These are phyloP conservation scores for Penicillium turbatum DNA, from an alignment of 495 filamentous ascomycete genomes.

Conservation along the genomic window DNA sequence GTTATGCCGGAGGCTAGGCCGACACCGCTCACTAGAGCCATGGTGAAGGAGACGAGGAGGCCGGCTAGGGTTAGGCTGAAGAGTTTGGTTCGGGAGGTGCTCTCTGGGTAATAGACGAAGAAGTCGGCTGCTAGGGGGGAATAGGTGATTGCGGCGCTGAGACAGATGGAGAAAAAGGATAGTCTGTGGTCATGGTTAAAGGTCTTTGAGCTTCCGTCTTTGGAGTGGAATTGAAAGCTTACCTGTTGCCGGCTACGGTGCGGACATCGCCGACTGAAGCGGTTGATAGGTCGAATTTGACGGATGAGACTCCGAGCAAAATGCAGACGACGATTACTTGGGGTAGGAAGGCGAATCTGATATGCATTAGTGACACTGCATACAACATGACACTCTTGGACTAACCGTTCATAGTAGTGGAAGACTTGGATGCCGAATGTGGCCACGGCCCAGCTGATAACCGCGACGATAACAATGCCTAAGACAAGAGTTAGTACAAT, in stretches of 20 bases:
- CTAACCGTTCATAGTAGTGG: slow-evolving; percentile 64
- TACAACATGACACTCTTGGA: not conserved
- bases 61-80: slow-evolving; percentile 43
- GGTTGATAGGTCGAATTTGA: slow-evolving; percentile 56
- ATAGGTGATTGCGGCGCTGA: slow-evolving; percentile 62
- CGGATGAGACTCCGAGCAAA: slow-evolving; percentile 61
- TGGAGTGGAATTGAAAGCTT: not conserved
- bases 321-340: slow-evolving; percentile 62
- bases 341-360: slow-evolving; percentile 63
- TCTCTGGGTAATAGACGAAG: slow-evolving; percentile 62
- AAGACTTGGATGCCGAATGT: slow-evolving; percentile 72
- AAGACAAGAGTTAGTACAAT: not conserved
- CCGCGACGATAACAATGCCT: slow-evolving; percentile 64
- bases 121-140: slow-evolving; percentile 57
- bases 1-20: slow-evolving; percentile 63
- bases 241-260: slow-evolving; percentile 56
- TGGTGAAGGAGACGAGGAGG: slow-evolving; percentile 51
- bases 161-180: slow-evolving; percentile 64
- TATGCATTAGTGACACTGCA: not conserved
- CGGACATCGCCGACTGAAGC: slow-evolving; percentile 44
- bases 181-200: slow-evolving; percentile 32
- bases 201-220: not conserved
- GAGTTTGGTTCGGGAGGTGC: slow-evolving; percentile 37
- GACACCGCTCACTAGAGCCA: slow-evolving; percentile 62
- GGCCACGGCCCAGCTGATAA: slow-evolving; percentile 63